phyloP scores from a whole-genome alignment of 2,329 filamentous ascomycete species.

The Xylaria sp. region DNA sequence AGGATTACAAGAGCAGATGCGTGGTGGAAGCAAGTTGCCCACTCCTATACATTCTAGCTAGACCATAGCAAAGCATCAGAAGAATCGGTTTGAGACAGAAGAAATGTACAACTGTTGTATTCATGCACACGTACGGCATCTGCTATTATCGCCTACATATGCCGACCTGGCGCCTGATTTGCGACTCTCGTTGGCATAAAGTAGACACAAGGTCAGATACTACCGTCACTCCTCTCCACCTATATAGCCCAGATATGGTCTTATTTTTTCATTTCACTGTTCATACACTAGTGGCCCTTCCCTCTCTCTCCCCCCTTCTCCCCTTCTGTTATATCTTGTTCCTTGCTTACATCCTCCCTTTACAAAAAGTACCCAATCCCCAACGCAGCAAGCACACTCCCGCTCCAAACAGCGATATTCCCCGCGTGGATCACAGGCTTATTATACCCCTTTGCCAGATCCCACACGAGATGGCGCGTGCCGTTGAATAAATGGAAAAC shows the following conservation, averaged over 20 bases:
- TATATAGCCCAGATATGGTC: not conserved
- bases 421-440: conserved; percentile 59
- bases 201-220: not conserved
- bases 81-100: conserved; percentile 20
- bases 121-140: conserved; percentile 27
- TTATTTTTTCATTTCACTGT: not conserved
- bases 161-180: not conserved
- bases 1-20: not conserved
- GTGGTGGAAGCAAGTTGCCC: not conserved
- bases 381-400: conserved; percentile 57
- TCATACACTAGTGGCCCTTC: not conserved
- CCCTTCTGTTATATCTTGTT: too few relatives aligned
- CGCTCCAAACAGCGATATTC: conserved; percentile 61
- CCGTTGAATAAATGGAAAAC: conserved; percentile 68
- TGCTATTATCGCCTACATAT: conserved; percentile 14
- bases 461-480: conserved; percentile 65
- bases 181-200: not conserved
- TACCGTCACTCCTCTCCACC: not conserved
- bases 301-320: too few relatives aligned
- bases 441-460: conserved; percentile 62
- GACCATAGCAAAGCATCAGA: not conserved
- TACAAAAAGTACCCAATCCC: conserved; percentile 63
- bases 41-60: too few relatives aligned
- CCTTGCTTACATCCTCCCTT: not conserved
- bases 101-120: conserved; percentile 38